Evolutionary conservation across 352 stramenopile species (phyloP), one percentile per base, ranked within the genome.

Genomic region (Thalassiosira pacifica): DNA sequence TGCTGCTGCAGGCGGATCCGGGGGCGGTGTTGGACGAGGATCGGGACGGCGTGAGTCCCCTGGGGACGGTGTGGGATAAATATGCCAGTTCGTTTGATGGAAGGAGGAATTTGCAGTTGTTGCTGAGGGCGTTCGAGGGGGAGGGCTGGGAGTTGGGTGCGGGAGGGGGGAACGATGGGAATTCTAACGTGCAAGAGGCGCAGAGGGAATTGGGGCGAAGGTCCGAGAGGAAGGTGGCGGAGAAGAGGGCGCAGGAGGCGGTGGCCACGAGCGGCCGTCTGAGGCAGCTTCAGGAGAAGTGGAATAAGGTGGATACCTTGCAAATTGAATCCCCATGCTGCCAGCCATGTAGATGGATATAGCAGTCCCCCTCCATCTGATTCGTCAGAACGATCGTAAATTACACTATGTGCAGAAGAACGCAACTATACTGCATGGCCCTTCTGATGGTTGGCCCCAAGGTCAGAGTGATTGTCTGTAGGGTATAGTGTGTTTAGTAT

Each of bases 51-150:
- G 79, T 93, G n/a, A 90, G 80, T 61, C 86, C 88, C 11, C 70
- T 95, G 32, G 82, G 76, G 24, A 55, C 92, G 19, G 81, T 95
- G 27, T 95, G 91, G 91, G 87, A 95, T 84, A 53, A 72, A 11
- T 95, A 89, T 84, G 91, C 88, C 8, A 88, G 89, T 77, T 90
- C 90, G 48, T 86, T 92, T 59, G 86, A 89, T 59, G 91, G 91
- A 27, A 93, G 89, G 59, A 60, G 87, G 42, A 79, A 68, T 19
- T 70, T 94, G 32, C 67, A 87, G 57, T 64, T 82, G 26, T 65
- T 84, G 55, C 70, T 86, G 29, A 80, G 59, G 45, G 57, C 67
- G 53, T 90, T 79, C 60, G 77, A 80, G 78, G 80, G 31, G 29
- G 66, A 82, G 61, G 71, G 53, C 67, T 89, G 34, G 32, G 70